Evolutionary conservation across 176 grass and related monocot species (phyloP).

Genomic region (Cocos nucifera): DNA sequence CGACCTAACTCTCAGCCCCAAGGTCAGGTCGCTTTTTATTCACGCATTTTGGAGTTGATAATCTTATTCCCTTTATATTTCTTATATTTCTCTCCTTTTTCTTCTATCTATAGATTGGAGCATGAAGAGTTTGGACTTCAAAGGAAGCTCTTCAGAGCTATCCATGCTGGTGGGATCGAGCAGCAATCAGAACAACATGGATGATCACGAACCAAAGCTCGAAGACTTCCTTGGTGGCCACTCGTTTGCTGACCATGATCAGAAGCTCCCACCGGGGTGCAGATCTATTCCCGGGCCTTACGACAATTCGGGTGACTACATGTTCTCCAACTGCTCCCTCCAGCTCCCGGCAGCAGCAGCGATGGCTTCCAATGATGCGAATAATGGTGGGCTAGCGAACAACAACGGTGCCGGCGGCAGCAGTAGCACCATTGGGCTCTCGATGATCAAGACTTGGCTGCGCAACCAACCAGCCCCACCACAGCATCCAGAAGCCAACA

Average conservation of each 20-base stretch:
- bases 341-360: too few relatives aligned
- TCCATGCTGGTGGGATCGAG: constrained; percentile 25
- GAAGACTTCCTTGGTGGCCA: constrained; percentile 55
- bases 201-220: constrained; percentile 36
- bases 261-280: not conserved
- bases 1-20: constrained; percentile 12
- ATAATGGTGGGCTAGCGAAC: constrained; percentile 12
- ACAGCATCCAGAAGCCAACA: not conserved
- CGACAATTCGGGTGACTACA: not conserved
- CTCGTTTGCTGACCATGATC: not conserved
- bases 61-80: constrained; percentile 1
- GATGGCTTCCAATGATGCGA: not conserved
- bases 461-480: constrained; percentile 39
- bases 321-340: constrained; percentile 1
- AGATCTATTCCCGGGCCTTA: not conserved
- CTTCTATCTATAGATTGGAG: constrained; percentile 28
- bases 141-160: constrained; percentile 30
- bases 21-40: not conserved
- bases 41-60: not conserved
- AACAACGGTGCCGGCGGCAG: not conserved
- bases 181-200: constrained; percentile 10
- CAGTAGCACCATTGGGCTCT: constrained; percentile 42
- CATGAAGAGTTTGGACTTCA: constrained; percentile 13
- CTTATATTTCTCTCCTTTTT: not conserved
- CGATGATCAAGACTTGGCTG: constrained; percentile 81